phyloP scores from a whole-genome alignment of 1,284 basidiomycete genomes.

The Microbotryomycetes sp. region DNA sequence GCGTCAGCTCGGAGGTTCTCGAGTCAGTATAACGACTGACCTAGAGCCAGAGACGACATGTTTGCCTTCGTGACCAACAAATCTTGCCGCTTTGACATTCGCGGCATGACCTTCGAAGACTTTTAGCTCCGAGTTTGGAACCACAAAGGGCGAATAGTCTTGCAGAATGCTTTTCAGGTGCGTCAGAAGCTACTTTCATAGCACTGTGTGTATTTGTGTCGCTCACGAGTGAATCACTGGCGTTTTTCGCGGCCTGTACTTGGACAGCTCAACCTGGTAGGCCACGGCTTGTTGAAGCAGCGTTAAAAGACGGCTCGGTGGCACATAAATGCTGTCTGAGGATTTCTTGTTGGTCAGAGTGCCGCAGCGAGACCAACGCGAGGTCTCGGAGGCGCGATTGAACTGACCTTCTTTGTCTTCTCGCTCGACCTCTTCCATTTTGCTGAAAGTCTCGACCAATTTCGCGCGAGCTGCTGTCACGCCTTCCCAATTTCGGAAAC shows the following conservation, averaged over 20 bases:
- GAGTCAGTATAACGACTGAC: constrained; percentile 34
- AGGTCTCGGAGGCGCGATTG: background rate
- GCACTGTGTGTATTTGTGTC: too few species aligned
- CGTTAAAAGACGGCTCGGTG: constrained; percentile 43
- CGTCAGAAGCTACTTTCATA: too few species aligned
- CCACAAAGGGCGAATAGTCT: constrained; percentile 38
- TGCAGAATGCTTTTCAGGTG: constrained; percentile 35
- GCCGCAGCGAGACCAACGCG: too few species aligned
- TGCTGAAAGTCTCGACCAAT: constrained; percentile 37
- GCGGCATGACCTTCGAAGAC: constrained; percentile 42
- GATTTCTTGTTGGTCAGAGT: background rate
- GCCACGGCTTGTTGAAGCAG: constrained; percentile 46
- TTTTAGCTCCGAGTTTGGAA: constrained; percentile 34
- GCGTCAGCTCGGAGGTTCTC: constrained; percentile 27
- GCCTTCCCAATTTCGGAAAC: constrained; percentile 46
- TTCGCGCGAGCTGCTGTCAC: constrained; percentile 44
- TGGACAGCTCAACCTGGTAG: constrained; percentile 44
- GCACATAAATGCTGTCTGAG: constrained; percentile 37
- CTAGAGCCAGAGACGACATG: constrained; percentile 44
- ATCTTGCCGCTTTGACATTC: constrained; percentile 46
- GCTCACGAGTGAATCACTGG: constrained; percentile 38
- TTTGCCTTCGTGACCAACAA: constrained; percentile 41
- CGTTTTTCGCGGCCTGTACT: constrained; percentile 39
- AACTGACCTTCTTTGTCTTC: constrained; percentile 4
- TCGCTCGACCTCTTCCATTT: constrained; percentile 13